A percentile compares a stretch with the other conserved stretches of the same genome.
Evolutionary conservation across 352 stramenopile species (phyloP).

Genomic region (Phytophthora tubulina): DNA sequence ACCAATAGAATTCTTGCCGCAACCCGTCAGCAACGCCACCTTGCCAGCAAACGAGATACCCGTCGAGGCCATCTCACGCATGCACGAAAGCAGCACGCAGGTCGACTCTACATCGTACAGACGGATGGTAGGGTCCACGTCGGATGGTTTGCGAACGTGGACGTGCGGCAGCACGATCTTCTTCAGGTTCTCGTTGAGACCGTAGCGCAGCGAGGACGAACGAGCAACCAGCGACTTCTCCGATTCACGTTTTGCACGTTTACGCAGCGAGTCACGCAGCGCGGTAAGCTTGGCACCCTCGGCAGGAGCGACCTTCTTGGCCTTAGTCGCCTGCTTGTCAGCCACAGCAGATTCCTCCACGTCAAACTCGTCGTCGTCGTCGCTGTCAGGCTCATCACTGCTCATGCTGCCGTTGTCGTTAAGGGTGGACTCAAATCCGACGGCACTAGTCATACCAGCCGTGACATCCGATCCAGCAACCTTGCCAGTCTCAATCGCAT

Average conservation of each 20-base stretch:
- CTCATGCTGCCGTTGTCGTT: conserved; percentile 56
- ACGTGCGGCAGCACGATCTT: conserved; percentile 76
- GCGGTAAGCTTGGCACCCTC: conserved; percentile 69
- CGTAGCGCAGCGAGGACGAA: conserved; percentile 57
- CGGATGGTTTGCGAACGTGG: conserved; percentile 79
- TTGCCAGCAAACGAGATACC: conserved; percentile 89
- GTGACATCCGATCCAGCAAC: conserved; percentile 34
- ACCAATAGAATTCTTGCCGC: conserved; percentile 87
- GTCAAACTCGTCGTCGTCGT: conserved; percentile 49
- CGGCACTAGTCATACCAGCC: conserved; percentile 51
- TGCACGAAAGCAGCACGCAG: conserved; percentile 78
- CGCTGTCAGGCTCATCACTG: conserved; percentile 57
- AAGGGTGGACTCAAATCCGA: conserved; percentile 68
- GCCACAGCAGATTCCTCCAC: conserved; percentile 26
- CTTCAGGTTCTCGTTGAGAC: conserved; percentile 73
- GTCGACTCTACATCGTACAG: conserved; percentile 87
- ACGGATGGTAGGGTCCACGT: conserved; percentile 81
- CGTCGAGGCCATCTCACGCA: conserved; percentile 87
- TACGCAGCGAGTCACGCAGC: conserved; percentile 65
- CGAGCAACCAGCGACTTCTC: conserved; percentile 52
- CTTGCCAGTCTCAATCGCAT: conserved; percentile 37
- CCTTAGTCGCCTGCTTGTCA: conserved; percentile 19
- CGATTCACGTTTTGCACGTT: conserved; percentile 42
- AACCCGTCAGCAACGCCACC: conserved; percentile 88
- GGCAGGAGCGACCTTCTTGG: conserved; percentile 44